Conservation (phyloP, 345 rosid species). For the Physaria fendleri region DNA sequence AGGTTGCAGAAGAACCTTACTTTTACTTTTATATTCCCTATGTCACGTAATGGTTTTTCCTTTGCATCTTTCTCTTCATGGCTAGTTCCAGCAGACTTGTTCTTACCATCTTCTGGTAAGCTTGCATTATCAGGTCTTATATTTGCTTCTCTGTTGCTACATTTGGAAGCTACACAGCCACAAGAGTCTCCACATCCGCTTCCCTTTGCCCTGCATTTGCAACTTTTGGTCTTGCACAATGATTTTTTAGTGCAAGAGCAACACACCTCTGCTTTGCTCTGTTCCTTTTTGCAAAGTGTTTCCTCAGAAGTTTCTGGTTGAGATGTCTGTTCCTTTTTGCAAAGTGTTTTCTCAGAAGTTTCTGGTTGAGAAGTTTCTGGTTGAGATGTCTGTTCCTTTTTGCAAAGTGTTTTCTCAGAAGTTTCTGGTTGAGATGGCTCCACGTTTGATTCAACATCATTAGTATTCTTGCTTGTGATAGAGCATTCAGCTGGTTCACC, state of each 20-base stretch:
- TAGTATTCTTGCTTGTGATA: conserved; percentile 35
- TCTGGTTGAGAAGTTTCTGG: too few relatives aligned
- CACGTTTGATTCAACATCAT: neutral
- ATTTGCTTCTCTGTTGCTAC: conserved; percentile 57
- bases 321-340: conserved; percentile 24
- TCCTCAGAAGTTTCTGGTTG: conserved; percentile 39
- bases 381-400: conserved; percentile 23
- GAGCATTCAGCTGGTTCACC: conserved; percentile 37
- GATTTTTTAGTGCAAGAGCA: conserved; percentile 78
- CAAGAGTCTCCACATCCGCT: conserved; percentile 64
- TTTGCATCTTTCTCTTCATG: conserved; percentile 32
- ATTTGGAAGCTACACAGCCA: conserved; percentile 55
- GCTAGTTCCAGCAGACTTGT: conserved; percentile 16
- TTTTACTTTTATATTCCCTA: conserved; percentile 63
- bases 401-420: conserved; percentile 29
- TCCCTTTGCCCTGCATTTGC: conserved; percentile 63
- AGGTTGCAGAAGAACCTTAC: conserved; percentile 26
- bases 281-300: conserved; percentile 15
- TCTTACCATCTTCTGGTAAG: neutral
- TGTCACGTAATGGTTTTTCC: conserved; percentile 70
- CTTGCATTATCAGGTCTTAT: neutral
- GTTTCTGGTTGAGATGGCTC: conserved; percentile 28
- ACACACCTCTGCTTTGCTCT: conserved; percentile 38
- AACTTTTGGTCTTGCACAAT: conserved; percentile 68
- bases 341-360: conserved; percentile 28